Evolutionary conservation across 192 early-diverging fungal species (phyloP), one percentile per base, ranked within the genome.

Genomic region (Rhizophagus sp.): DNA sequence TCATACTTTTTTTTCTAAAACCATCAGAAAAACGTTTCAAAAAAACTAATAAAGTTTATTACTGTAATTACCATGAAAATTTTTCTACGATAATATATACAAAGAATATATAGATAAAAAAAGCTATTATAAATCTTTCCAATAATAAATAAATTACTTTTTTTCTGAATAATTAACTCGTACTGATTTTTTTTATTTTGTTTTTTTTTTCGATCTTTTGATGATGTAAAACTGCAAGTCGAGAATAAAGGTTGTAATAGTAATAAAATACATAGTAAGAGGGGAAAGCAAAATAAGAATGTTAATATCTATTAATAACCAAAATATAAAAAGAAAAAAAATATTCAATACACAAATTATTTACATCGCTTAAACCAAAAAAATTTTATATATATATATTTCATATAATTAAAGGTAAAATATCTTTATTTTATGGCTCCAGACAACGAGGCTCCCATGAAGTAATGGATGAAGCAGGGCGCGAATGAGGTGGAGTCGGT

Each of bases 401-500:
- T 12, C 1, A 47, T 47, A 47, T 47, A 47, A 47, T 47, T 47
- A 57, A 6, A 57, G 17, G 19, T 57, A 57, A 57, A 57, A 57
- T 22, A 57, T 47, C 44, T 47, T 47, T 64, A 5, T 64, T 67
- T 44, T 75, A 75, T 75, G 73, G 57, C 13, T 75, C 73, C 12
- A 57, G 33, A 11, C 73, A 19, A 33, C 57, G 73, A 25, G 73
- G 73, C 11, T 75, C 73, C 49, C 44, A 75, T 27, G 73, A 75
- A 41, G 73, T 52, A 39, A 75, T 75, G 13, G 73, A 75, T n/a
- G 47, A 75, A 27, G 44, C 73, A 33, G 73, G 49, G 36, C 73
- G 73, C 25, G 73, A 75, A 19, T 75, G 71, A 7, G 76, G 67
- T 22, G 76, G 76, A 8, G 76, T 78, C 15, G 67, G 76, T 2